phyloP scores from a whole-genome alignment of 805 yeast species.

The Zygosaccharomyces gambellarensis region DNA sequence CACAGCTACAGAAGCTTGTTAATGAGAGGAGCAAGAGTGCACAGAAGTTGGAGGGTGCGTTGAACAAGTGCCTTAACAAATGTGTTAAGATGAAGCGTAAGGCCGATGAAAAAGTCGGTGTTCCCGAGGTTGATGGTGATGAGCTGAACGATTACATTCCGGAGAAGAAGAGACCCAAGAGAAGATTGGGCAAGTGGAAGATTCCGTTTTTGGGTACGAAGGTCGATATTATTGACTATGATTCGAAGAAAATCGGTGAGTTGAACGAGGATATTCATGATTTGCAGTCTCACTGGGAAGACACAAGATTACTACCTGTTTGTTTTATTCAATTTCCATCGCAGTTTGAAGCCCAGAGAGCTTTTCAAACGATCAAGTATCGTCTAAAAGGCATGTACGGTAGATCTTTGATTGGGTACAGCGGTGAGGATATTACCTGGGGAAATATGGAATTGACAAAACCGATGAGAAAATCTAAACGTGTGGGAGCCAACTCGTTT shows the following conservation, averaged over 20 bases:
- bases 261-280: conserved; percentile 59
- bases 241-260: conserved; percentile 60
- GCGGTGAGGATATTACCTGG: conserved; percentile 88
- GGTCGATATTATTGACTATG: conserved; percentile 77
- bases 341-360: conserved; percentile 83
- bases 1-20: conserved; percentile 49
- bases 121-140: conserved; percentile 41
- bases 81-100: conserved; percentile 54
- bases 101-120: conserved; percentile 52
- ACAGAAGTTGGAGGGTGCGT: conserved; percentile 58
- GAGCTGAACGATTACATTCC: conserved; percentile 59
- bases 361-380: conserved; percentile 74
- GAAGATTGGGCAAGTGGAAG: conserved; percentile 50
- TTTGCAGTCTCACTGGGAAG: conserved; percentile 50
- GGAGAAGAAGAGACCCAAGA: conserved; percentile 77
- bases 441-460: conserved; percentile 58
- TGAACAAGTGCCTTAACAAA: conserved; percentile 55
- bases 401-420: conserved; percentile 53
- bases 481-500: conserved; percentile 55
- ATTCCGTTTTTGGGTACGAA: conserved; percentile 57
- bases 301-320: conserved; percentile 53
- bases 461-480: conserved; percentile 53
- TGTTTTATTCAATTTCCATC: conserved; percentile 77
- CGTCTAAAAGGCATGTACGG: conserved; percentile 41
- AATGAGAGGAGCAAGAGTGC: conserved; percentile 62